These are phyloP conservation scores for Malus hybrid DNA, from an alignment of 331 rosid genomes.

Conservation along the genomic window DNA sequence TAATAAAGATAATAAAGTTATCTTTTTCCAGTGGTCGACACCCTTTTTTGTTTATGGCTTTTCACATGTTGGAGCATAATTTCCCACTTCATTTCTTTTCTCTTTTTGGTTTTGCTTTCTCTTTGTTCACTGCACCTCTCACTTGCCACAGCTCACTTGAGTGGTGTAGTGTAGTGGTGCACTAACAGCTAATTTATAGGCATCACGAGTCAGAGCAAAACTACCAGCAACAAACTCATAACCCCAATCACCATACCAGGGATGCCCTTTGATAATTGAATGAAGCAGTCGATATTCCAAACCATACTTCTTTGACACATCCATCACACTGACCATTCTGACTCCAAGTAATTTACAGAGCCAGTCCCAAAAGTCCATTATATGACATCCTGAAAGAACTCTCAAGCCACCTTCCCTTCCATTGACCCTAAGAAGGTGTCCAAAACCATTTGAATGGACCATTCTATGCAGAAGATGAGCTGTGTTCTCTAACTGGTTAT, in stretches of 20 bases:
- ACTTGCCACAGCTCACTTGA: no score
- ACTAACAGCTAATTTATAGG: constrained; percentile 48
- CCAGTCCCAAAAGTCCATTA: constrained; percentile 95
- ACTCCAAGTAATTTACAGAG: constrained; percentile 80
- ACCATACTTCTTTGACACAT: constrained; percentile 92
- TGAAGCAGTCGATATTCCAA: constrained; percentile 86
- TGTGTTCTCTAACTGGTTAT: constrained; percentile 79
- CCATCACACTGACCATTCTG: constrained; percentile 94
- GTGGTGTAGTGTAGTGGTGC: no score
- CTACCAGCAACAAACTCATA: constrained; percentile 93
- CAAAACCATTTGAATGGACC: constrained; percentile 90
- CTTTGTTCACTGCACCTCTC: no score
- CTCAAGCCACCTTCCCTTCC: constrained; percentile 95
- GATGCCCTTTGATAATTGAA: constrained; percentile 63
- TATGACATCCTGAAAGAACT: constrained; percentile 75
- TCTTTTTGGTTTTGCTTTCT: no score
- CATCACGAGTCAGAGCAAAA: constrained; percentile 73
- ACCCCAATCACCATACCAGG: constrained; percentile 98
- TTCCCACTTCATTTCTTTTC: no score
- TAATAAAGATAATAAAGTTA: no score
- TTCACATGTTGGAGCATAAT: no score
- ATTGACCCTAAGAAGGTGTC: constrained; percentile 96
- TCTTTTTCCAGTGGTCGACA: no score
- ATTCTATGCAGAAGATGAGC: constrained; percentile 89
- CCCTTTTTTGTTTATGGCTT: no score